Percentiles rank a stretch among this genome's conserved stretches.
Evolutionary conservation across 192 early-diverging fungal species (phyloP).

Genomic region (Coemansia sp.): DNA sequence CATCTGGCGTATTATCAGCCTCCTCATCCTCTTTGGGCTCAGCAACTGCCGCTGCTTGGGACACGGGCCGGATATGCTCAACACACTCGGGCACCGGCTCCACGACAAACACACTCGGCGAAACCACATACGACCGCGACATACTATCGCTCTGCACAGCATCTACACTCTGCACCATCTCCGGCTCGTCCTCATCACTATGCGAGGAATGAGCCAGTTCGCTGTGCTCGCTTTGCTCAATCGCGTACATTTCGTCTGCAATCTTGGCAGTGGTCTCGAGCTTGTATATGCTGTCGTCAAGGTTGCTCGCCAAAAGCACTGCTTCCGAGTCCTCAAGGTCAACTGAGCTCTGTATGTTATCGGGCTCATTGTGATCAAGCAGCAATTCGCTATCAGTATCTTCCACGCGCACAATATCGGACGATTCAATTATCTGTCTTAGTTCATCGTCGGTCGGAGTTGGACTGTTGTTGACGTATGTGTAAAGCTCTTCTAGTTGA

Average conservation of each 20-base stretch:
- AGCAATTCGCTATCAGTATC: background rate
- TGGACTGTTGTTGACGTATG: background rate
- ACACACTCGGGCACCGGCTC: constrained; percentile 12
- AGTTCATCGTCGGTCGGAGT: background rate
- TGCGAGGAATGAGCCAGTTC: background rate
- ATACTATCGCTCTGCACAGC: background rate
- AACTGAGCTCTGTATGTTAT: background rate
- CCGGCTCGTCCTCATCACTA: constrained; percentile 6
- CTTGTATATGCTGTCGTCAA: constrained; percentile 44
- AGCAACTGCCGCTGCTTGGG: constrained; percentile 3
- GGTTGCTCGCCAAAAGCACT: constrained; percentile 39
- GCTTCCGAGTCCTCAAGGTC: constrained; percentile 50
- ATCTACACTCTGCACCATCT: background rate
- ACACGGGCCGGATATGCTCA: constrained; percentile 16
- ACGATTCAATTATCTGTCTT: background rate
- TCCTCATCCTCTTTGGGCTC: background rate
- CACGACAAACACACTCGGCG: constrained; percentile 32
- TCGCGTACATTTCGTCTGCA: constrained; percentile 28
- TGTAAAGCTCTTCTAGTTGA: constrained; percentile 28
- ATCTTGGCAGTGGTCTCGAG: constrained; percentile 3
- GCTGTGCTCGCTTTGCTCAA: constrained; percentile 17
- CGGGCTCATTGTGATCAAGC: background rate
- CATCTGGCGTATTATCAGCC: background rate
- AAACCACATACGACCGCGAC: constrained; percentile 24
- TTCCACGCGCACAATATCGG: background rate